phyloP scores from a whole-genome alignment of 352 stramenopile genomes.

The Globisporangium echinulatum region DNA sequence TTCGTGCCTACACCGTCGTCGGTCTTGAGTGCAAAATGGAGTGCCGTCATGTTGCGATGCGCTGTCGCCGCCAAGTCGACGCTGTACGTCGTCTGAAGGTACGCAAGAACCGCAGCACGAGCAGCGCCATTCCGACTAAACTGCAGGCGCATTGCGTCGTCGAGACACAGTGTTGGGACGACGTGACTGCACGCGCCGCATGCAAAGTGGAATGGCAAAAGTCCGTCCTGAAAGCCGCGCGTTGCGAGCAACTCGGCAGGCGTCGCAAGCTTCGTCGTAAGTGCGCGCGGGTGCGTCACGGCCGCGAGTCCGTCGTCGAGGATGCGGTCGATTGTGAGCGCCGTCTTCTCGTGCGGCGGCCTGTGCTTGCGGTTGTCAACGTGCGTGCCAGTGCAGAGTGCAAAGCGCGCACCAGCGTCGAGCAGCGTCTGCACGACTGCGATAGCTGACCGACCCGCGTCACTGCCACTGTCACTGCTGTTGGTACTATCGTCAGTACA shows the following conservation, averaged over 20 bases:
- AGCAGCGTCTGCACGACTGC: slow-evolving; percentile 32
- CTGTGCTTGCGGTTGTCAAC: slow-evolving; percentile 59
- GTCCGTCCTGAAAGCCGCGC: slow-evolving; percentile 20
- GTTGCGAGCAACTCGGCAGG: slow-evolving; percentile 25
- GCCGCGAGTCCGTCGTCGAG: slow-evolving; percentile 36
- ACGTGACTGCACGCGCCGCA: slow-evolving; percentile 48
- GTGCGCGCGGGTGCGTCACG: slow-evolving; percentile 23
- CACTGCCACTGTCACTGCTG: slow-evolving; percentile 8
- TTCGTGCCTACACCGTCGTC: slow-evolving; percentile 39
- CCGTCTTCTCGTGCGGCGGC: slow-evolving; percentile 31
- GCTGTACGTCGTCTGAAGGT: slow-evolving; percentile 23
- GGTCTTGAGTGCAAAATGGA: slow-evolving; percentile 48
- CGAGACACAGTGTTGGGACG: slow-evolving; percentile 27
- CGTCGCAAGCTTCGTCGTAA: slow-evolving; percentile 29
- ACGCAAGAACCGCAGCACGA: slow-evolving; percentile 31
- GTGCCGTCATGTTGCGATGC: slow-evolving; percentile 27
- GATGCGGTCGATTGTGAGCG: slow-evolving; percentile 48
- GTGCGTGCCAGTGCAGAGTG: slow-evolving; percentile 25
- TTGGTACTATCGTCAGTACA: slow-evolving; percentile 13
- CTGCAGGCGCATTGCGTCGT: slow-evolving; percentile 34
- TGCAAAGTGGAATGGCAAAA: slow-evolving; percentile 57
- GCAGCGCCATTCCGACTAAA: slow-evolving; percentile 34
- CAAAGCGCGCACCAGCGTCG: slow-evolving; percentile 14
- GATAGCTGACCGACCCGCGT: slow-evolving; percentile 9
- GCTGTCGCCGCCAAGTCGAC: slow-evolving; percentile 28